These are phyloP conservation scores for Garcia nutans DNA, from an alignment of 345 rosid genomes.

Conservation along the genomic window DNA sequence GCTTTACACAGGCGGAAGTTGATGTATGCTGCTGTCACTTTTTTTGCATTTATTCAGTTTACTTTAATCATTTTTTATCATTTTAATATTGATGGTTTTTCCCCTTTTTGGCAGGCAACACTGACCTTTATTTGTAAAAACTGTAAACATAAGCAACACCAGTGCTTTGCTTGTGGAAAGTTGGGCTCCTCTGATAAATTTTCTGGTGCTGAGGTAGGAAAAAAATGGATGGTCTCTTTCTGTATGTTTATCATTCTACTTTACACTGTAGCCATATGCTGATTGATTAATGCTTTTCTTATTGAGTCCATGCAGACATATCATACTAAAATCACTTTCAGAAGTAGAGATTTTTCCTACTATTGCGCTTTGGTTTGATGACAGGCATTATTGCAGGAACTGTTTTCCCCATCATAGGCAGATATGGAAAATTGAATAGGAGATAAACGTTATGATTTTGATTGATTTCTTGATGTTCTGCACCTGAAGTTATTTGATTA, in stretches of 20 bases:
- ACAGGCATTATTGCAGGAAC: background rate
- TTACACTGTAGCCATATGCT: background rate
- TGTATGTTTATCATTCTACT: background rate
- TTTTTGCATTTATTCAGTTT: conserved; percentile 7
- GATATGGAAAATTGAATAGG: background rate
- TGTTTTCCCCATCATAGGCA: background rate
- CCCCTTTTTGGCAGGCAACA: conserved; percentile 49
- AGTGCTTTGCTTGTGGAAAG: conserved; percentile 79
- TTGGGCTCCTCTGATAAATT: conserved; percentile 77
- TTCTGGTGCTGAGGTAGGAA: conserved; percentile 65
- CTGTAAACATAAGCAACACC: conserved; percentile 70
- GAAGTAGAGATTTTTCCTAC: background rate
- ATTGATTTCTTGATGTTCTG: conserved; percentile 1
- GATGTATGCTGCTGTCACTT: conserved; percentile 44
- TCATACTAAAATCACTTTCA: background rate
- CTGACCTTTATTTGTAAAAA: conserved; percentile 62
- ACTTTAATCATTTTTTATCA: conserved; percentile 12
- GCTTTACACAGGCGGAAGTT: conserved; percentile 55
- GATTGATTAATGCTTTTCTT: background rate
- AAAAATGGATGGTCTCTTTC: background rate
- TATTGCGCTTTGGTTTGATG: background rate
- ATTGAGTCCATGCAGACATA: background rate
- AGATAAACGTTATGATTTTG: background rate
- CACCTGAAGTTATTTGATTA: background rate
- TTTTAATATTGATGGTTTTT: background rate